phyloP scores from a whole-genome alignment of 2,329 filamentous ascomycete species.

The Penicillium sp. region DNA sequence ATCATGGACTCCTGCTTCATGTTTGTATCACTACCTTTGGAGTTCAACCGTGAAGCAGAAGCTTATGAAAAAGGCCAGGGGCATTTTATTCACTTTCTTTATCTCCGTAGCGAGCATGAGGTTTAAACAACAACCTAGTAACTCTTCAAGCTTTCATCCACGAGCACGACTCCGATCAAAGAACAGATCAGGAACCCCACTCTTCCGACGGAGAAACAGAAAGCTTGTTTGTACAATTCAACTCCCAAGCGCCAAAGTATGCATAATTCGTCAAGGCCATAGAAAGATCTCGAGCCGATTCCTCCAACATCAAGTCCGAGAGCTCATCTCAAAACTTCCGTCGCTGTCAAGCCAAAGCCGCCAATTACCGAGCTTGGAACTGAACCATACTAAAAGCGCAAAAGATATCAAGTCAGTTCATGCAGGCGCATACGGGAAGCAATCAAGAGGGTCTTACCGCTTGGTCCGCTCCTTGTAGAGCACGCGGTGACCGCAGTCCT shows the following conservation, averaged over 20 bases:
- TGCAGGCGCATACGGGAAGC: conserved; percentile 5
- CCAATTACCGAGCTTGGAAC: conserved; percentile 81
- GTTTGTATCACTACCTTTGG: background rate
- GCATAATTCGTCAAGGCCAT: conserved; percentile 29
- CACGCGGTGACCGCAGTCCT: conserved; percentile 91
- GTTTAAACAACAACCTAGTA: background rate
- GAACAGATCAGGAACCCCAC: background rate
- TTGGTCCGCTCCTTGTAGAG: conserved; percentile 98
- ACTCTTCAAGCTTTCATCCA: background rate
- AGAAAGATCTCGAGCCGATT: conserved; percentile 9
- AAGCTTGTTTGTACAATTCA: conserved; percentile 11
- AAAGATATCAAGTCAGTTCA: conserved; percentile 16
- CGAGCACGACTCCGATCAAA: background rate
- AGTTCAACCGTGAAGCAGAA: background rate
- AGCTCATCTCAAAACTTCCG: background rate
- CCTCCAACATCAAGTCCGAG: conserved; percentile 7
- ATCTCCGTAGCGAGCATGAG: background rate
- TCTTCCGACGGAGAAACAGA: conserved; percentile 4
- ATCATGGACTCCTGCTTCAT: background rate
- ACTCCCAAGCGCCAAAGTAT: conserved; percentile 37
- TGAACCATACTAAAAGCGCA: conserved; percentile 80
- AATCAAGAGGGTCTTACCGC: conserved; percentile 63
- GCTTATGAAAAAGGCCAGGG: background rate
- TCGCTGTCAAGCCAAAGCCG: background rate
- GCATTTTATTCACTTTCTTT: background rate